phyloP scores from a whole-genome alignment of 495 filamentous ascomycete species.

The Poronia punctata region DNA sequence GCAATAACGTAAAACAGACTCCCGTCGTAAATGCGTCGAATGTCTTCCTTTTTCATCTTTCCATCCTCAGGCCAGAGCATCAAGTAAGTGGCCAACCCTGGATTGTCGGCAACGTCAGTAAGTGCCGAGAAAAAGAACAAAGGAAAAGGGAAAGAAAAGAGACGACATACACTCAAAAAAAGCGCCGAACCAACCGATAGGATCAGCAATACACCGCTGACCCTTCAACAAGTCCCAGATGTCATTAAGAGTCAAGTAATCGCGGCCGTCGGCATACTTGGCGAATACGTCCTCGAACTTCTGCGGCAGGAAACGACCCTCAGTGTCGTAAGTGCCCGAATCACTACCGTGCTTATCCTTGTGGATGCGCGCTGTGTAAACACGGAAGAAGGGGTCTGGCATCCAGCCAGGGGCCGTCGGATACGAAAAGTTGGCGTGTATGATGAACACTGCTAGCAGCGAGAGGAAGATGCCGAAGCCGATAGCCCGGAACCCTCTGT shows the following conservation, averaged over 20 bases:
- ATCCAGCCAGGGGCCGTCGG: constrained; percentile 35
- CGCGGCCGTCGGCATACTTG: constrained; percentile 39
- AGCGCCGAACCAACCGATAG: constrained; percentile 36
- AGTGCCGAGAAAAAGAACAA: too few species aligned
- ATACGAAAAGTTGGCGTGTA: constrained; percentile 47
- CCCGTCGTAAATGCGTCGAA: too few species aligned
- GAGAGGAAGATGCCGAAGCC: constrained; percentile 42
- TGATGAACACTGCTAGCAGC: constrained; percentile 35
- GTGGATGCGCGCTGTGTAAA: constrained; percentile 44
- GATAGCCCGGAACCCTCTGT: too few species aligned
- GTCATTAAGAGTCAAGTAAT: constrained; percentile 24
- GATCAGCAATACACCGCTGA: constrained; percentile 38
- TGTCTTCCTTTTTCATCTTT: too few species aligned
- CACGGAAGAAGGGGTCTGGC: constrained; percentile 45
- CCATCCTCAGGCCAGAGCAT: too few species aligned
- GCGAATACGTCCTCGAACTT: constrained; percentile 52
- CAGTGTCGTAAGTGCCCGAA: constrained; percentile 43
- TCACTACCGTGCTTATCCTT: constrained; percentile 56
- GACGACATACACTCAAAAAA: constrained; percentile 33
- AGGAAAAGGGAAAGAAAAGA: too few species aligned
- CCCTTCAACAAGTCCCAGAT: constrained; percentile 31
- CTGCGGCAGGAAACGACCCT: constrained; percentile 49
- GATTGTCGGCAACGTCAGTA: too few species aligned
- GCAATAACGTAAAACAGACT: too few species aligned
- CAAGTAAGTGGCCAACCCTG: too few species aligned